Evolutionary conservation across 345 rosid species (phyloP).

Genomic region (Barbarea vulgaris): DNA sequence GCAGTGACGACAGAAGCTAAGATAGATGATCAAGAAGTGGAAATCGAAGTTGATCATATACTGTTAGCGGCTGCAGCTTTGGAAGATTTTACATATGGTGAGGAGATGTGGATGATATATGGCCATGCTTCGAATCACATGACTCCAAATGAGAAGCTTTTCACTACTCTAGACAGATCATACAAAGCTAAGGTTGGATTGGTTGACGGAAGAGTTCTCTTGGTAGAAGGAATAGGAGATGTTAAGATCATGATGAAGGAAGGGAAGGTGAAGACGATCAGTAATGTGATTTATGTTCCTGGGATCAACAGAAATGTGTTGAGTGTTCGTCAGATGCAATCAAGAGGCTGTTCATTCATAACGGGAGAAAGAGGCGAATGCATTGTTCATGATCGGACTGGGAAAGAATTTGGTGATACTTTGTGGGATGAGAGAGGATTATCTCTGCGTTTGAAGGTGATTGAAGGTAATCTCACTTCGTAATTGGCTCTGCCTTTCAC

Average conservation of each 20-base stretch:
- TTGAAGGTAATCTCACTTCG: slow-evolving; percentile 7
- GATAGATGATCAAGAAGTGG: background rate
- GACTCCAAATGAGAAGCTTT: slow-evolving; percentile 30
- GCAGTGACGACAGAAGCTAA: background rate
- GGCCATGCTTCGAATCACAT: slow-evolving; percentile 18
- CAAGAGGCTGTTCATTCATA: slow-evolving; percentile 20
- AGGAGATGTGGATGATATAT: slow-evolving; percentile 26
- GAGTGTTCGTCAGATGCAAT: slow-evolving; percentile 22
- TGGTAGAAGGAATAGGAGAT: slow-evolving; percentile 26
- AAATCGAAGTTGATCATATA: background rate
- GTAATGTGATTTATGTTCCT: slow-evolving; percentile 18
- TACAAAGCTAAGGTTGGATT: slow-evolving; percentile 29
- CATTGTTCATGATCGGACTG: slow-evolving; percentile 8
- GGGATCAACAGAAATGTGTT: slow-evolving; percentile 35
- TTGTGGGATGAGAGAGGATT: slow-evolving; percentile 22
- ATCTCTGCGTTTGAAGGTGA: slow-evolving; percentile 30
- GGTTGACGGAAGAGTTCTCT: slow-evolving; percentile 7
- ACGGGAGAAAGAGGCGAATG: slow-evolving; percentile 4
- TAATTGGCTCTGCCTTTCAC: background rate
- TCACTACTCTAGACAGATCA: slow-evolving; percentile 13
- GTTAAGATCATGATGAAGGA: slow-evolving; percentile 27
- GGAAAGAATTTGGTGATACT: slow-evolving; percentile 27
- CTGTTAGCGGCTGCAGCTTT: background rate
- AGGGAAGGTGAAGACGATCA: slow-evolving; percentile 36
- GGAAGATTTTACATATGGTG: slow-evolving; percentile 11